Evolutionary conservation across 257 asterid species (phyloP).

Genomic region (Nicotiana otophora): DNA sequence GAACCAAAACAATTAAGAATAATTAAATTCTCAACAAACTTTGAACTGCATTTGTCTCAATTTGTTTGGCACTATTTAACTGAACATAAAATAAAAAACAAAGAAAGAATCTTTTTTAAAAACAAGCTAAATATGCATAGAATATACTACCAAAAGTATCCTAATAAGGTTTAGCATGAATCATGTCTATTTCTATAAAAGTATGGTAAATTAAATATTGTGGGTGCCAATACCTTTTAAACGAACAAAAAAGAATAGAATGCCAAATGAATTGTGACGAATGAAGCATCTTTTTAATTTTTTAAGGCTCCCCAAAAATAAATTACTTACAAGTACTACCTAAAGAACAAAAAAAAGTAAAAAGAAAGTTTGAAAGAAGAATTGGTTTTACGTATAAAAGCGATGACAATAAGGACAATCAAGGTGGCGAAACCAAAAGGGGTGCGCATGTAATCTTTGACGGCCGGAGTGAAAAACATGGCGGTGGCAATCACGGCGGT

Average conservation of each 20-base stretch:
- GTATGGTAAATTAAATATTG: neutral
- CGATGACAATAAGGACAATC: constrained; percentile 27
- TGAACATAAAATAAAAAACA: neutral
- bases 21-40: neutral
- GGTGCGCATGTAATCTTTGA: constrained; percentile 33
- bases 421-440: constrained; percentile 20
- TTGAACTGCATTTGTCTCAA: neutral
- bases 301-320: neutral
- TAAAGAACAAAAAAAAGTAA: neutral
- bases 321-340: no score
- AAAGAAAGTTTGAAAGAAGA: neutral
- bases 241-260: neutral
- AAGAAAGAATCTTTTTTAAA: no score
- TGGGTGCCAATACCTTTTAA: neutral
- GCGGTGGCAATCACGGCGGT: constrained; percentile 36
- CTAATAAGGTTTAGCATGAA: neutral
- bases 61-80: neutral
- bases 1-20: neutral
- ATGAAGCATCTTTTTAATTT: neutral
- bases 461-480: constrained; percentile 37
- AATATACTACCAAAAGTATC: neutral
- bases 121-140: neutral
- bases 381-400: constrained; percentile 13
- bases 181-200: neutral
- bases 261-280: neutral